phyloP scores from a whole-genome alignment of 2,329 filamentous ascomycete genomes.

The Calonectria crousiana region DNA sequence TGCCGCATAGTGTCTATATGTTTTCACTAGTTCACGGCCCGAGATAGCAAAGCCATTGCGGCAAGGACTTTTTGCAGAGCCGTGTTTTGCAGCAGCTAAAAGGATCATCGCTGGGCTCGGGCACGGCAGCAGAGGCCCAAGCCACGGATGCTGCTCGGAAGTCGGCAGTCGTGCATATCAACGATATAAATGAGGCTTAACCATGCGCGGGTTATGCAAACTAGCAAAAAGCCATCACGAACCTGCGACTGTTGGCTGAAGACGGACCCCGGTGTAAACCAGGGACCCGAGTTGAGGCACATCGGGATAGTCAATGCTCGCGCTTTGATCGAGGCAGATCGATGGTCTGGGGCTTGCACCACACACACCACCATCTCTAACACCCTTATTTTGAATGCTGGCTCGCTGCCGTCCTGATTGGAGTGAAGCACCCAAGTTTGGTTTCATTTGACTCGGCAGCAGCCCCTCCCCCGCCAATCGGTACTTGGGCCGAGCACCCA shows the following conservation, averaged over 20 bases:
- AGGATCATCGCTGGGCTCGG: not conserved
- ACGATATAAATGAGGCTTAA: not conserved
- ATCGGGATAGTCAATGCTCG: not conserved
- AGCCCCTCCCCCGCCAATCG: slow-evolving; percentile 1
- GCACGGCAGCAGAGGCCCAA: not conserved
- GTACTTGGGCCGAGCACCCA: not conserved
- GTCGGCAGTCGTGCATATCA: not conserved
- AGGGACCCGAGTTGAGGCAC: not conserved
- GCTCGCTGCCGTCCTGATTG: not conserved
- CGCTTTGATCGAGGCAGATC: not conserved
- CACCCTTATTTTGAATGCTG: not conserved
- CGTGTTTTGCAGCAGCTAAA: not conserved
- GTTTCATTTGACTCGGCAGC: not conserved
- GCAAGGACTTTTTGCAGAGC: not conserved
- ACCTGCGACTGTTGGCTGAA: not conserved
- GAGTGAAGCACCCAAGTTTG: not conserved
- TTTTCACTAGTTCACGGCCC: not conserved
- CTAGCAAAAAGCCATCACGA: not conserved
- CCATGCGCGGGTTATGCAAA: not conserved
- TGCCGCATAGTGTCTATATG: not conserved
- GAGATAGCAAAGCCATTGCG: too few species aligned
- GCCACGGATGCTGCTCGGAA: not conserved
- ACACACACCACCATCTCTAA: not conserved
- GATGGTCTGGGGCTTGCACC: not conserved
- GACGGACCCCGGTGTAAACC: not conserved